Base-by-base conservation (phyloP, 257 asterid species). In the Leonotis leonurus region DNA sequence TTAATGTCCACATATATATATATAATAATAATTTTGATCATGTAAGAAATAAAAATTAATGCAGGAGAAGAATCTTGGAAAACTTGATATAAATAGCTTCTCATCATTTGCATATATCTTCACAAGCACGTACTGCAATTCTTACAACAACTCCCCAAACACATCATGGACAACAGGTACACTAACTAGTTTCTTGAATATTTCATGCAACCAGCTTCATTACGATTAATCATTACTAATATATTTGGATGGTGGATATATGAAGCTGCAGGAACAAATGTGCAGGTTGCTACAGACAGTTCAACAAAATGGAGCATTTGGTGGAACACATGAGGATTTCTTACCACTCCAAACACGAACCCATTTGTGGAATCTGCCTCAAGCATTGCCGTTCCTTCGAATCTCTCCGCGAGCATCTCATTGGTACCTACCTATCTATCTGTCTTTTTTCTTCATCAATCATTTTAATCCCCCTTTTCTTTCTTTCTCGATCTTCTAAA, bases 371-470 rank as follows among this genome's bases (percentile, higher is more conserved):
- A 12, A 55, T 78, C 74, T 91, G 96, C 72, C 80, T 65, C 46
- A 90, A 91, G 70, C 98, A 80, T 67, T 88, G 94, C 12, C 94
- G 96, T 46, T 91, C 98, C 0, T 88, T 88, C 55, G 98, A 91
- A 64, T 91, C 98, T 69, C 77, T 91, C 4, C 66, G 98, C 59
- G 98, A 91, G 74, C 98, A 91, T 71, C 95, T 91, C 59, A 91
- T 88, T 20, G 98, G 98, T 88, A 40, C 4, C 6, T 8, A n/a
- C 14, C 4, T 32, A 3, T 32, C 8, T 6, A 3, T 29, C 3
- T 3, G 3, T 29, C 4, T 3, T 29, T 29, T 29, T 3, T 29
- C 33, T 29, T 7, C 33, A 29, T 29, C 3, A 29, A 29, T 29
- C 40, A 8, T 29, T 3, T 3, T 29, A 29, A 5, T 29, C 33